A percentile compares a stretch with the other conserved stretches of the same genome.
Conservation (phyloP, 2,329 filamentous ascomycete genomes). For the Sordariomycetes sp. region DNA sequence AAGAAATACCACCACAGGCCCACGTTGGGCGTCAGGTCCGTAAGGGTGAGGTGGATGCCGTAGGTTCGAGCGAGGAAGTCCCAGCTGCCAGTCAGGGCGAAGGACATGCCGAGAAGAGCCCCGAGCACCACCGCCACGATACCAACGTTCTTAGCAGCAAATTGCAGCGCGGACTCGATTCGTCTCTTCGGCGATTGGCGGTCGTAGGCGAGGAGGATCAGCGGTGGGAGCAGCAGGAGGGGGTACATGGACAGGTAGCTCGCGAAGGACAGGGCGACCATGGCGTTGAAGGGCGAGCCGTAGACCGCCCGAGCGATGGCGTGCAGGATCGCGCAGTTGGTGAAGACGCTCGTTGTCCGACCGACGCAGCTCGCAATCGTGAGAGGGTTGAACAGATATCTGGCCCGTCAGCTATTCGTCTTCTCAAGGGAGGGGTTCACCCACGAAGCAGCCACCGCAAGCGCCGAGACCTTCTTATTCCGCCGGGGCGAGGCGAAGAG, state of each 20-base stretch:
- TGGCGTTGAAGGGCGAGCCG: slow-evolving; percentile 64
- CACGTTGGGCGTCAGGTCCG: slow-evolving; percentile 89
- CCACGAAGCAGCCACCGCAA: slow-evolving; percentile 71
- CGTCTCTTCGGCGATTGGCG: slow-evolving; percentile 30
- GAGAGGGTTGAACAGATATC: slow-evolving; percentile 91
- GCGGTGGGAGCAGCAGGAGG: slow-evolving; percentile 72
- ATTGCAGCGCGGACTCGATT: slow-evolving; percentile 29
- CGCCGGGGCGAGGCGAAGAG: slow-evolving; percentile 73
- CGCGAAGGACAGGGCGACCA: slow-evolving; percentile 79
- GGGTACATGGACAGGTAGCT: slow-evolving; percentile 92
- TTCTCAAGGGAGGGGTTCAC: background rate
- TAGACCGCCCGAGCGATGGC: slow-evolving; percentile 73
- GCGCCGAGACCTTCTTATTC: slow-evolving; percentile 63
- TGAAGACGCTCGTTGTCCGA: slow-evolving; percentile 81
- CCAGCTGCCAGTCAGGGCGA: slow-evolving; percentile 67
- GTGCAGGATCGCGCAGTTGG: slow-evolving; percentile 77
- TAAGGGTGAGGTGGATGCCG: slow-evolving; percentile 81
- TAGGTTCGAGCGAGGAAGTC: slow-evolving; percentile 85
- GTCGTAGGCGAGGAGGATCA: slow-evolving; percentile 75
- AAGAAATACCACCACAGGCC: slow-evolving; percentile 99
- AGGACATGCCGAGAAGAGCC: slow-evolving; percentile 62
- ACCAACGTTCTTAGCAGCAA: slow-evolving; percentile 43
- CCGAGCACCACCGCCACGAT: slow-evolving; percentile 47
- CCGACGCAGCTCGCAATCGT: slow-evolving; percentile 86
- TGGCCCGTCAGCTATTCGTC: slow-evolving; percentile 21